These are phyloP conservation scores for Talaromyces amestolkiae DNA, from an alignment of 2,329 filamentous ascomycete species.

Conservation along the genomic window DNA sequence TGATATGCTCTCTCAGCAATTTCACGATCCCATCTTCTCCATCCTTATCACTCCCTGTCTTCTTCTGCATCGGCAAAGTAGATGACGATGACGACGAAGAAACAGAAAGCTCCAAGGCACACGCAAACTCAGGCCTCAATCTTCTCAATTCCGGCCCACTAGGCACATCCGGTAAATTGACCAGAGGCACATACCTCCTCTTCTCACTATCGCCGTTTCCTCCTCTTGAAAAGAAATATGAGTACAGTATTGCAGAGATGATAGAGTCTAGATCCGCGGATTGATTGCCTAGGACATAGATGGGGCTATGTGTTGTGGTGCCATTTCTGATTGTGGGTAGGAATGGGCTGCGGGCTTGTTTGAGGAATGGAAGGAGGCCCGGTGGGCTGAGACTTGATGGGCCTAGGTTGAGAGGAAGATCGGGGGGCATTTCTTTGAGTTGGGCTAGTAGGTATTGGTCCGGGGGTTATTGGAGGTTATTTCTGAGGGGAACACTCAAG, in stretches of 20 bases:
- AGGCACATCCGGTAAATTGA: conserved; percentile 53
- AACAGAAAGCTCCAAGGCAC: conserved; percentile 53
- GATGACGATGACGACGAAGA: conserved; percentile 4
- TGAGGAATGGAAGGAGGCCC: conserved; percentile 39
- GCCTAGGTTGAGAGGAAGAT: neutral
- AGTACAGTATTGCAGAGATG: conserved; percentile 59
- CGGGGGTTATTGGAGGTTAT: neutral
- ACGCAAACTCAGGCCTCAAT: conserved; percentile 59
- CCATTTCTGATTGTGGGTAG: conserved; percentile 26
- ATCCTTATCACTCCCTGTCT: neutral
- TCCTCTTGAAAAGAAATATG: conserved; percentile 54
- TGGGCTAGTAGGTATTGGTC: neutral
- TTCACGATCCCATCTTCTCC: conserved; percentile 25
- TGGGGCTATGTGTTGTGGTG: conserved; percentile 25
- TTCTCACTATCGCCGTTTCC: neutral
- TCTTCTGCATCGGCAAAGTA: neutral
- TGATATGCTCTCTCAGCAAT: conserved; percentile 34
- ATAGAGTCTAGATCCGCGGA: conserved; percentile 63
- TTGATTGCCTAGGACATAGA: conserved; percentile 46
- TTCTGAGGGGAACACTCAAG: neutral
- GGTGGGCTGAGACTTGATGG: conserved; percentile 4
- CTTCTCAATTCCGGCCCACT: conserved; percentile 49
- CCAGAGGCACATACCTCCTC: conserved; percentile 55
- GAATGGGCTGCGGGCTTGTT: conserved; percentile 29
- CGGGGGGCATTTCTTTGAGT: conserved; percentile 7